Percentiles rank a stretch among this genome's conserved stretches.
These are phyloP conservation scores for Xylaria acuta DNA, from an alignment of 495 filamentous ascomycete species.

Conservation along the genomic window DNA sequence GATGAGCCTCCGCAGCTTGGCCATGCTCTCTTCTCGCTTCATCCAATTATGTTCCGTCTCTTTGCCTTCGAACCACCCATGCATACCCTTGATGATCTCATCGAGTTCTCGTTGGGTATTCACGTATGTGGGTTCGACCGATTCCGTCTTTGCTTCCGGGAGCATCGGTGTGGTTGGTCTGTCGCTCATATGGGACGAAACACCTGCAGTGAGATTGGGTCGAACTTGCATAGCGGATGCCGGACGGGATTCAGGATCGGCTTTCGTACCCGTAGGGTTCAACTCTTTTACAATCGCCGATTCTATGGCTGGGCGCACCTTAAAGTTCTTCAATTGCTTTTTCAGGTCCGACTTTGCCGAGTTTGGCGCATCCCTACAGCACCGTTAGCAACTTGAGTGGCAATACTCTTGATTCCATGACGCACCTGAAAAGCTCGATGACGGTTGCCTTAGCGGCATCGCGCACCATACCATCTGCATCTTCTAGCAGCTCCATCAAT, in stretches of 20 bases:
- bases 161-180: conserved; percentile 56
- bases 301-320: conserved; percentile 84
- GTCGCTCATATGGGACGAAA: conserved; percentile 55
- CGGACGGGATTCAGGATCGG: conserved; percentile 53
- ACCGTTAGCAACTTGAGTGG: conserved; percentile 29
- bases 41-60: conserved; percentile 93
- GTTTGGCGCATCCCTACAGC: conserved; percentile 71
- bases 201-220: conserved; percentile 54
- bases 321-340: conserved; percentile 75
- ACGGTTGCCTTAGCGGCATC: conserved; percentile 81
- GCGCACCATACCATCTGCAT: conserved; percentile 84
- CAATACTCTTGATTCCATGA: neutral
- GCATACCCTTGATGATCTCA: conserved; percentile 81
- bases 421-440: conserved; percentile 83
- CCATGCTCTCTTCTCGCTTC: conserved; percentile 77
- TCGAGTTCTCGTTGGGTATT: conserved; percentile 83
- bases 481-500: conserved; percentile 85
- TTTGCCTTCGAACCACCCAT: conserved; percentile 80
- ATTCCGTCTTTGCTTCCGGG: conserved; percentile 64
- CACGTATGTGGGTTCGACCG: conserved; percentile 79
- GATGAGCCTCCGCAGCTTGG: conserved; percentile 75
- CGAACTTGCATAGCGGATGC: conserved; percentile 51
- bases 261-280: conserved; percentile 55
- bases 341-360: conserved; percentile 88
- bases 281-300: conserved; percentile 77